Conservation (phyloP, 1,284 basidiomycete species). For the Irpex sp. region DNA sequence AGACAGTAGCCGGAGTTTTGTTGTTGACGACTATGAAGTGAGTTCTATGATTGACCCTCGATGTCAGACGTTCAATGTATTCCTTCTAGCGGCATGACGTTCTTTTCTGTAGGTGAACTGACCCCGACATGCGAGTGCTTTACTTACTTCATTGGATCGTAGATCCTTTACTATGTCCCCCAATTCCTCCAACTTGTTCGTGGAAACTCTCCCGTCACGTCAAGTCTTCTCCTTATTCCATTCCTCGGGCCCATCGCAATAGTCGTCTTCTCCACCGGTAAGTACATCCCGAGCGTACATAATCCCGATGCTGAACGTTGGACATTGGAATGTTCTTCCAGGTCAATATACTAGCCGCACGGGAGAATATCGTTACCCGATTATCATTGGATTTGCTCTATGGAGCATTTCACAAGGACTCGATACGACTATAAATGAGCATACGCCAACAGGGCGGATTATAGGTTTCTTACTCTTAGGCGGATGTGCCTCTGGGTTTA, state of each 20-base stretch:
- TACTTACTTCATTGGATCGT: background rate
- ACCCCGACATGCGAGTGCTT: background rate
- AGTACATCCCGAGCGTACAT: background rate
- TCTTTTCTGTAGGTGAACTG: conserved; percentile 10
- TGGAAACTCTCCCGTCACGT: conserved; percentile 39
- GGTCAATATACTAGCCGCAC: conserved; percentile 14
- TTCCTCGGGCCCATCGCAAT: conserved; percentile 27
- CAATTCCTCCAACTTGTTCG: conserved; percentile 45
- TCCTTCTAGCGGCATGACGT: conserved; percentile 11
- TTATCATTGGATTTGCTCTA: conserved; percentile 27
- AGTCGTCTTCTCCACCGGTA: conserved; percentile 34
- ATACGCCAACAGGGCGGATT: conserved; percentile 31
- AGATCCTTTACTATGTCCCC: conserved; percentile 35
- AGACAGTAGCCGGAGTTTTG: conserved; percentile 37
- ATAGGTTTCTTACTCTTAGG: conserved; percentile 41
- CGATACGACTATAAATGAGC: conserved; percentile 28
- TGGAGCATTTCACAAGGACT: conserved; percentile 33
- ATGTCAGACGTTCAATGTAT: background rate
- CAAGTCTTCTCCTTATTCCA: conserved; percentile 30
- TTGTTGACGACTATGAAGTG: conserved; percentile 32
- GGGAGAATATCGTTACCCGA: conserved; percentile 30
- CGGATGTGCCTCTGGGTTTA: conserved; percentile 19
- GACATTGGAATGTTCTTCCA: background rate
- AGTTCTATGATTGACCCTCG: conserved; percentile 16
- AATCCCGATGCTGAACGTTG: background rate